phyloP scores from a whole-genome alignment of 2,329 filamentous ascomycete genomes.

The Myotisia sp. region DNA sequence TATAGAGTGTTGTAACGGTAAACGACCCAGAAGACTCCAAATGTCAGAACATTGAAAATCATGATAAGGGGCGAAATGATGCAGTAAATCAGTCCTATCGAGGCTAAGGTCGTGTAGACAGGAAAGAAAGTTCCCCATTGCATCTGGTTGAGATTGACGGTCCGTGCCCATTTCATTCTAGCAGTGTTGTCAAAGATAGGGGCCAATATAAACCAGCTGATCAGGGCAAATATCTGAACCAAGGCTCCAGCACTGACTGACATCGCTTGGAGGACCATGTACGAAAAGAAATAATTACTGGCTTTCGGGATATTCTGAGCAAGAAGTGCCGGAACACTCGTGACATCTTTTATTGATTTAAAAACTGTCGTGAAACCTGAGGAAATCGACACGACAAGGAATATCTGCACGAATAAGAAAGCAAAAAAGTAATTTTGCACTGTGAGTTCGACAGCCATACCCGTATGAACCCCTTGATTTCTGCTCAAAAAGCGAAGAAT shows the following conservation, averaged over 20 bases:
- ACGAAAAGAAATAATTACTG: conserved; percentile 95
- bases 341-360: conserved; percentile 48
- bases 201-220: conserved; percentile 69
- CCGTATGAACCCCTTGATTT: conserved; percentile 69
- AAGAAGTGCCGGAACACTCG: conserved; percentile 57
- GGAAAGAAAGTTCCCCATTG: conserved; percentile 92
- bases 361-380: conserved; percentile 56
- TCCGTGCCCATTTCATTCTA: conserved; percentile 68
- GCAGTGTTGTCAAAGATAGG: conserved; percentile 71
- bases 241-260: conserved; percentile 81
- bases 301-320: conserved; percentile 70
- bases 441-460: conserved; percentile 61
- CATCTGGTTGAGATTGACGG: conserved; percentile 62
- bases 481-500: conserved; percentile 59
- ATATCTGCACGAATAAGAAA: conserved; percentile 89
- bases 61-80: conserved; percentile 82
- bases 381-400: conserved; percentile 79
- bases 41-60: conserved; percentile 85
- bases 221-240: conserved; percentile 63
- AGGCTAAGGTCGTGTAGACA: conserved; percentile 90
- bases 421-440: conserved; percentile 87
- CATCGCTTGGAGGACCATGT: conserved; percentile 89
- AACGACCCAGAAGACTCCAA: conserved; percentile 80
- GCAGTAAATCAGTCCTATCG: conserved; percentile 74
- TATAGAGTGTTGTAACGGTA: conserved; percentile 97